Evolutionary conservation across 805 yeast species (phyloP).

Genomic region (Cyberlindnera amylophila): DNA sequence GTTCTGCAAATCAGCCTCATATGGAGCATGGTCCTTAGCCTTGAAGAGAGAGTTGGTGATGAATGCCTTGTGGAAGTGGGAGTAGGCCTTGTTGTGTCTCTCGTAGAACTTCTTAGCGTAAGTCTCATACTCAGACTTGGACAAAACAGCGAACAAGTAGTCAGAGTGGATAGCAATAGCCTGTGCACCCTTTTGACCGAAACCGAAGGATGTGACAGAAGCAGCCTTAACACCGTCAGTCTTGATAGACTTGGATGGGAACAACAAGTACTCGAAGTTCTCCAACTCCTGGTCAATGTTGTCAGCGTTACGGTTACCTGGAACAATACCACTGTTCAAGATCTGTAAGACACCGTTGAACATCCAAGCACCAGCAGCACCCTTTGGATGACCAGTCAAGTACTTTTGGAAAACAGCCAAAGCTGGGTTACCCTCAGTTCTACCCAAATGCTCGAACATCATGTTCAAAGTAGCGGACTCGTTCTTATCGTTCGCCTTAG

Average conservation of each 20-base stretch:
- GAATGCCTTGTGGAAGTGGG: slow-evolving; percentile 94
- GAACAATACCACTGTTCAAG: slow-evolving; percentile 87
- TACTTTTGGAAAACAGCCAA: slow-evolving; percentile 98
- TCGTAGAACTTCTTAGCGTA: slow-evolving; percentile 68
- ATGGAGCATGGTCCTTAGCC: slow-evolving; percentile 93
- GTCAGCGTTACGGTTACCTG: slow-evolving; percentile 99
- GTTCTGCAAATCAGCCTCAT: slow-evolving; percentile 81
- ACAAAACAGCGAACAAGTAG: slow-evolving; percentile 82
- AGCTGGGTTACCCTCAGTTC: slow-evolving; percentile 97
- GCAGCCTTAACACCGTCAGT: slow-evolving; percentile 98
- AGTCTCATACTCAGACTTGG: slow-evolving; percentile 62
- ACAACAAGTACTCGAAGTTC: slow-evolving; percentile 82
- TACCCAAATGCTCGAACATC: slow-evolving; percentile 94
- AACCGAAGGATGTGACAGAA: slow-evolving; percentile 95
- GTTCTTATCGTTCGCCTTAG: slow-evolving; percentile 97
- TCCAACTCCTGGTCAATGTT: slow-evolving; percentile 83
- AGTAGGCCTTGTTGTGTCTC: slow-evolving; percentile 86
- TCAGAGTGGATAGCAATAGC: slow-evolving; percentile 90
- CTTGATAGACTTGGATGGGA: slow-evolving; percentile 89
- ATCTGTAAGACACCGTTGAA: slow-evolving; percentile 96
- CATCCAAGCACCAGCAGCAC: slow-evolving; percentile 99
- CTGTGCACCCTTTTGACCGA: slow-evolving; percentile 99
- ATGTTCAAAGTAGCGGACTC: slow-evolving; percentile 87
- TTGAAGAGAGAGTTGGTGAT: slow-evolving; percentile 86
- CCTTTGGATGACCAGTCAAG: slow-evolving; percentile 99